These are phyloP conservation scores for Aspergillus luchuensis DNA, from an alignment of 2,329 filamentous ascomycete genomes.

Conservation along the genomic window DNA sequence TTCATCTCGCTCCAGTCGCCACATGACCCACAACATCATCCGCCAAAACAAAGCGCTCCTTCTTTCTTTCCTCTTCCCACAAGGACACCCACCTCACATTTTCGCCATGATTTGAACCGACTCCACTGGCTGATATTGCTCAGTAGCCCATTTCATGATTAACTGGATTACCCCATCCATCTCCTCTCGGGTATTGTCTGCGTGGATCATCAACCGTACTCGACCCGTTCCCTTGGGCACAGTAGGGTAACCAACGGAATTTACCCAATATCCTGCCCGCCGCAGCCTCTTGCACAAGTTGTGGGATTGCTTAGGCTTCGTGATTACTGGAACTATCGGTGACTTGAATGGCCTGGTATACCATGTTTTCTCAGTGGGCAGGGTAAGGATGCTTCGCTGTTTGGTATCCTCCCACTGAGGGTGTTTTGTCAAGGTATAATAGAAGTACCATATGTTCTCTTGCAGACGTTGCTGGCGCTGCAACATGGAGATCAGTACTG, in stretches of 20 bases:
- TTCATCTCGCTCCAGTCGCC: too few species aligned
- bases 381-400: slow-evolving; percentile 1
- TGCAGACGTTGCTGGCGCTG: slow-evolving; percentile 14
- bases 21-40: too few species aligned
- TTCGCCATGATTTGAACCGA: not conserved
- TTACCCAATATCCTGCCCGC: slow-evolving; percentile 12
- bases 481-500: not conserved
- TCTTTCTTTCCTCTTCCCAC: not conserved
- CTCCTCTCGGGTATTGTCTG: slow-evolving; percentile 13
- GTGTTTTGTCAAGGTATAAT: slow-evolving; percentile 8
- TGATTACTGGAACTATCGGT: slow-evolving; percentile 11
- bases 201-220: slow-evolving; percentile 14
- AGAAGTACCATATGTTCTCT: slow-evolving; percentile 13
- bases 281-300: slow-evolving; percentile 7
- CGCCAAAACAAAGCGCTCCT: too few species aligned
- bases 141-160: slow-evolving; percentile 10
- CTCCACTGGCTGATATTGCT: not conserved
- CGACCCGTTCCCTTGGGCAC: slow-evolving; percentile 12
- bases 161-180: slow-evolving; percentile 8
- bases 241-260: slow-evolving; percentile 8
- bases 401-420: slow-evolving; percentile 9
- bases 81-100: not conserved
- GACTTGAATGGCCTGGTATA: slow-evolving; percentile 6
- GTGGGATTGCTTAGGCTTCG: not conserved
- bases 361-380: slow-evolving; percentile 13